Percentiles rank a stretch among this genome's conserved stretches.
Conservation (phyloP, 2,329 filamentous ascomycete genomes). For the Xylaria digitata region DNA sequence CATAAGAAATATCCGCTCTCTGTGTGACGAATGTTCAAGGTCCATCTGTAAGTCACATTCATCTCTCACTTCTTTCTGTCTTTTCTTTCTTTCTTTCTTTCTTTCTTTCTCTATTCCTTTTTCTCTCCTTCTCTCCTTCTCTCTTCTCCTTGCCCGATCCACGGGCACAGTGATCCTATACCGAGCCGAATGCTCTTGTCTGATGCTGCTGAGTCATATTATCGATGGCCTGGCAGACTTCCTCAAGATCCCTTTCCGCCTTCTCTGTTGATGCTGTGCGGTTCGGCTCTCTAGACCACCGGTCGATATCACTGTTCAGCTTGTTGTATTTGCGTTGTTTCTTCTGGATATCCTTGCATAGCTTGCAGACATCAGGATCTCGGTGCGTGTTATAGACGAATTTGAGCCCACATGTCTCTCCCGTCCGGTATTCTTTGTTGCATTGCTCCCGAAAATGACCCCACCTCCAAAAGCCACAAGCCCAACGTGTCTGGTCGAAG, state of each 20-base stretch:
- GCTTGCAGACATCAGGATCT: constrained; percentile 76
- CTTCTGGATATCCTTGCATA: constrained; percentile 89
- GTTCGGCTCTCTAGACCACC: constrained; percentile 82
- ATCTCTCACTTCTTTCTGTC: constrained; percentile 30
- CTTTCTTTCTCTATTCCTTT: background rate
- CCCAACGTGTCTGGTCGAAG: constrained; percentile 89
- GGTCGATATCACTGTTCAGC: constrained; percentile 77
- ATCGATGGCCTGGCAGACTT: constrained; percentile 70
- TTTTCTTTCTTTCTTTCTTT: constrained; percentile 29
- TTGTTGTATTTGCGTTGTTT: constrained; percentile 81
- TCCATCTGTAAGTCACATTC: constrained; percentile 33
- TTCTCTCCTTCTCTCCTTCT: background rate
- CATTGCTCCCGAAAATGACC: constrained; percentile 92
- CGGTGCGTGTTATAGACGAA: constrained; percentile 80
- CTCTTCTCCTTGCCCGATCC: constrained; percentile 19
- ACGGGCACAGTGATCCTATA: constrained; percentile 43
- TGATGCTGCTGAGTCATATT: constrained; percentile 58
- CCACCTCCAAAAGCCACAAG: constrained; percentile 94
- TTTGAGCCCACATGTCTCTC: constrained; percentile 95
- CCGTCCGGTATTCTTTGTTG: constrained; percentile 92
- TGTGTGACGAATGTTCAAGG: constrained; percentile 27
- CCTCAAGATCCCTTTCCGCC: constrained; percentile 75
- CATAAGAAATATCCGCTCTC: constrained; percentile 33
- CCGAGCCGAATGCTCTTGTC: constrained; percentile 54
- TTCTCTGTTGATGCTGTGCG: constrained; percentile 78